Conservation (phyloP, 345 rosid species). For the Clausena lansium region DNA sequence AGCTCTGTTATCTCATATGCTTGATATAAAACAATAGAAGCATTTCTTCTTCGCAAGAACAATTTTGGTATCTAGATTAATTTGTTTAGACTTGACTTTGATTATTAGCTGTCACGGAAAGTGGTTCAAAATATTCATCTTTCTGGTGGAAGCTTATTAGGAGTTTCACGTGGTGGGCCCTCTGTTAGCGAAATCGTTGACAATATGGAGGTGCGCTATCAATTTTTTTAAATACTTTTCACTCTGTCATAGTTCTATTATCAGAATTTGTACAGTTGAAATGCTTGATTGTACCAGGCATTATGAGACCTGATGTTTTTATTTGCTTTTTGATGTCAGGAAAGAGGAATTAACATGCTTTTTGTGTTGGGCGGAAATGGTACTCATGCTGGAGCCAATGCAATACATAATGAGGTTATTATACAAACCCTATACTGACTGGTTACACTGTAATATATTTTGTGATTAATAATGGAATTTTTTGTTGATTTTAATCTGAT, state of each 20-base stretch:
- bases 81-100: conserved; percentile 16
- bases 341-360: conserved; percentile 98
- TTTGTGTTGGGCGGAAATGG: conserved; percentile 97
- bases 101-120: conserved; percentile 76
- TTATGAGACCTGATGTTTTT: conserved; percentile 9
- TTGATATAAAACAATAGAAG: not conserved
- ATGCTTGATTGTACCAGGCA: not conserved
- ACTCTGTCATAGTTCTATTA: not conserved
- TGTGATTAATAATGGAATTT: not conserved
- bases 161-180: conserved; percentile 95
- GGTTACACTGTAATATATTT: not conserved
- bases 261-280: not conserved
- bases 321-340: conserved; percentile 43
- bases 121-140: conserved; percentile 97
- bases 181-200: conserved; percentile 67
- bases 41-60: not conserved
- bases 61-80: conserved; percentile 3
- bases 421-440: not conserved
- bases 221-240: not conserved
- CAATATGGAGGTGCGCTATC: conserved; percentile 63
- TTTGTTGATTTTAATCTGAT: not conserved
- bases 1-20: conserved; percentile 2
- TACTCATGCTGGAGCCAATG: conserved; percentile 97
- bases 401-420: conserved; percentile 91
- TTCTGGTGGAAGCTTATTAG: conserved; percentile 96